Evolutionary conservation across 176 grass and related monocot genomes (phyloP), one percentile per base, ranked within the genome.

Genomic region (Avena eriantha): DNA sequence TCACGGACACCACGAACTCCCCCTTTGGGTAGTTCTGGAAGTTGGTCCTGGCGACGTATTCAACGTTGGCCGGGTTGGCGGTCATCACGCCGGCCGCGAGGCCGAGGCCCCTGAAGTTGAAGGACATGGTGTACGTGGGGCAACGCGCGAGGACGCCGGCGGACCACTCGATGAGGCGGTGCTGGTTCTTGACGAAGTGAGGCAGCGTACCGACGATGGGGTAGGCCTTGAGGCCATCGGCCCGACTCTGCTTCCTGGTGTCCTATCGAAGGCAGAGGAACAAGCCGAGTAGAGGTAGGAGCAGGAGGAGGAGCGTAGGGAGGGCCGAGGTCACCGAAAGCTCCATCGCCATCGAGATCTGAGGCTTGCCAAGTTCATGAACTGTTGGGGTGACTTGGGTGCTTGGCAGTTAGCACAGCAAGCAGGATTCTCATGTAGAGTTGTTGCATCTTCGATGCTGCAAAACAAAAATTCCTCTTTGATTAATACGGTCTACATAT

Each of bases 1-100:
- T 10, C 64, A 88, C 33, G 80, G 88, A 73, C 3, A 83, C 86
- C 4, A 66, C 1, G 63, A 83, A 51, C 19, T 83, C 53, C 10
- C 90, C 90, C 69, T 92, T 94, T 2, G 90, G 92, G 82, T 92
- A 97, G 54, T 89, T 91, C 8, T 2, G 73, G 10, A 83, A 88
- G 83, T 89, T 89, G 73, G 90, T 55, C 77, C 84, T 91, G 6
- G 78, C n/a, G 3, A 94, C 80, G 83, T 97, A 80, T 46, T 97
- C 92, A 2, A 97, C 79, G 53, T 91, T 87, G 39, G 76, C 79
- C 3, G 90, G 81, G 78, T 81, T 87, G 57, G 92, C 90, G 3
- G 92, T 97, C 82, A 94, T 59, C 67, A 82, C 71, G 14, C 77
- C 80, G 50, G 6, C 67, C 36, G 53, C 21, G 80, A 90, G 87